Conservation (phyloP, 2,329 filamentous ascomycete genomes). For the Thielaviopsis musarum region DNA sequence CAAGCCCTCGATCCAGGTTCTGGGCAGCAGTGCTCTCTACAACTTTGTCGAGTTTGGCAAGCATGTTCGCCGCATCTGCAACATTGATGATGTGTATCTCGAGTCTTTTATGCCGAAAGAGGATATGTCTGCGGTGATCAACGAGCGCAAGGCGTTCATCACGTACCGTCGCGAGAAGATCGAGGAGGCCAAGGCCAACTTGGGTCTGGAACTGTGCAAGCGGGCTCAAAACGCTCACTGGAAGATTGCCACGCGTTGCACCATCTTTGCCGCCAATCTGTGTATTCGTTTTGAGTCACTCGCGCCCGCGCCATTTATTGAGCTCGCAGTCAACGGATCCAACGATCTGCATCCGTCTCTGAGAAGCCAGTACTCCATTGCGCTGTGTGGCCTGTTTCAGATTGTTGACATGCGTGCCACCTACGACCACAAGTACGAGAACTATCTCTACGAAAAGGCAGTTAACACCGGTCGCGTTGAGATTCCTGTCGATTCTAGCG, state of each 20-base stretch:
- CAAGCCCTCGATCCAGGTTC: slow-evolving; percentile 83
- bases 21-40: slow-evolving; percentile 67
- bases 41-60: slow-evolving; percentile 86
- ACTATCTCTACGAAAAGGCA: slow-evolving; percentile 40
- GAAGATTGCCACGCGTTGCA: slow-evolving; percentile 85
- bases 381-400: slow-evolving; percentile 62
- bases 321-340: slow-evolving; percentile 65
- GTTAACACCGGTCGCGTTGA: slow-evolving; percentile 57
- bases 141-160: slow-evolving; percentile 52
- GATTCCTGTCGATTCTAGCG: slow-evolving; percentile 55
- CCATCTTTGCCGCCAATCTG: slow-evolving; percentile 78
- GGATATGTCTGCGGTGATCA: slow-evolving; percentile 34
- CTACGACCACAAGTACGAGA: slow-evolving; percentile 73
- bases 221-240: slow-evolving; percentile 71
- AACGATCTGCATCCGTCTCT: slow-evolving; percentile 84
- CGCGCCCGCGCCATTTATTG: slow-evolving; percentile 64
- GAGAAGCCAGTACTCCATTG: slow-evolving; percentile 63
- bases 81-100: slow-evolving; percentile 29
- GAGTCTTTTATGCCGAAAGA: slow-evolving; percentile 35
- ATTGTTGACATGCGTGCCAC: slow-evolving; percentile 73
- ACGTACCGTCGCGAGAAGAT: slow-evolving; percentile 58
- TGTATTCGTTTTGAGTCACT: slow-evolving; percentile 84
- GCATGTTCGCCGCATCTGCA: slow-evolving; percentile 51
- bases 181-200: slow-evolving; percentile 63
- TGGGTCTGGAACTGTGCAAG: slow-evolving; percentile 69